Percentiles rank a stretch among this genome's conserved stretches.
Evolutionary conservation across 441 rosid genomes (phyloP).

Genomic region (Corymbia calophylla): DNA sequence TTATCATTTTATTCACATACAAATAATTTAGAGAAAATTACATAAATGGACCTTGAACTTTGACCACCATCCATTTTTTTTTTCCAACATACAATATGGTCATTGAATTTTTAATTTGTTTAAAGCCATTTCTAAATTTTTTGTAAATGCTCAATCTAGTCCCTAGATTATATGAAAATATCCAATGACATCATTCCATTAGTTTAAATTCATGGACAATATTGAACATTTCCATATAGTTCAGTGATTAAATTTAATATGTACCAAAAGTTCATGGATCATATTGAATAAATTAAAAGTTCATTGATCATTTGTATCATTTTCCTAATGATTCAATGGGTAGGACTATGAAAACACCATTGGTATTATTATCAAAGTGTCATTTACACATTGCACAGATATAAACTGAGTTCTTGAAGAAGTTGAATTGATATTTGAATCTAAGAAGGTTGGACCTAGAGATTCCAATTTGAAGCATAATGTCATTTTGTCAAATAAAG

Average conservation of each 20-base stretch:
- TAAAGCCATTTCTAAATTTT: neutral
- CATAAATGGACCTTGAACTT: neutral
- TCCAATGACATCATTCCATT: neutral
- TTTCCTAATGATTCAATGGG: neutral
- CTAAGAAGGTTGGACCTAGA: neutral
- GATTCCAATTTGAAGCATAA: neutral
- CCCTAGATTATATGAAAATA: neutral
- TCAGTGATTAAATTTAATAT: neutral
- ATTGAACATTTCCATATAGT: neutral
- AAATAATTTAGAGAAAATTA: neutral
- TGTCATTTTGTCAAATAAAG: neutral
- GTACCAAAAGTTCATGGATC: neutral
- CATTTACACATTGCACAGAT: neutral
- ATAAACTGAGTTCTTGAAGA: neutral
- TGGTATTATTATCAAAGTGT: neutral
- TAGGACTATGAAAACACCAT: neutral
- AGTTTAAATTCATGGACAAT: neutral
- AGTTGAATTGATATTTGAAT: neutral
- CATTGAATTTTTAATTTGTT: rapidly evolving
- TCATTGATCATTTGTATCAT: neutral
- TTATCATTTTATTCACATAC: neutral
- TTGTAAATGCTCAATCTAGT: neutral
- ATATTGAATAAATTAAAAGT: too few relatives aligned
- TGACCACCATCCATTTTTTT: neutral
- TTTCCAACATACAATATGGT: neutral